Base-by-base conservation (phyloP, 768 basidiomycete species). In the Lentinula aciculospora region DNA sequence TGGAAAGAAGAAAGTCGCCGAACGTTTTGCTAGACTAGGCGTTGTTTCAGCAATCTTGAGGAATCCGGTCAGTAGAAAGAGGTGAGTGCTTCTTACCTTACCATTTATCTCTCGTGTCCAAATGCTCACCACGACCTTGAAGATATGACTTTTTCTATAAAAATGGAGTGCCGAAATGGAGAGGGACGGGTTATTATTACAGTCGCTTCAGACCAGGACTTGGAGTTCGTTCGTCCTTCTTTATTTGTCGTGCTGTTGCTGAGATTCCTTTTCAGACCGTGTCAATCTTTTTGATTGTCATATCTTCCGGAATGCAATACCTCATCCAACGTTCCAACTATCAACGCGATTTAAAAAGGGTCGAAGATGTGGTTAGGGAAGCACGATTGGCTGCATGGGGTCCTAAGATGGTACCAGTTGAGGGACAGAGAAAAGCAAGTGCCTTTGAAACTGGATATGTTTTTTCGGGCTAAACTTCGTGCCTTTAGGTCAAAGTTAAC, bases 151-250 rank as follows among this genome's bases (percentile, higher is more conserved):
- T 91, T 70, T 99, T 98, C 81, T 91, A 90, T 78, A 94, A 96
- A 73, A 98, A 98, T 61, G 96, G 96, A 21, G 94, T 99, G 3
- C 96, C 96, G 0, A 90, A 81, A 68, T 99, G 96, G 96, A 81
- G 95, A 62, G 96, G 94, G 15, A 94, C 92, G 31, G 92, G 93
- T 44, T 98, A 98, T 72, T 98, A 98, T 71, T 99, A 98, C 71
- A 84, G 92, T 29, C 86, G 97, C 53, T 99, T 90, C 79, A 82
- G 96, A 29, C 96, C 96, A n/a, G 93, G 94, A 25, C 78, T 98
- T 60, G 83, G 83, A 59, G 89, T 89, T 64, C 61, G 84, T 69
- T 82, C 68, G 19, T 31, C 9, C 21, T n/a, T 42, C 4, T n/a
- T n/a, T 61, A 56, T 37, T 60, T 36, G 40, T 21, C 45, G 21